Base-by-base conservation (phyloP, 2,329 filamentous ascomycete species). In the Fusarium sp. region DNA sequence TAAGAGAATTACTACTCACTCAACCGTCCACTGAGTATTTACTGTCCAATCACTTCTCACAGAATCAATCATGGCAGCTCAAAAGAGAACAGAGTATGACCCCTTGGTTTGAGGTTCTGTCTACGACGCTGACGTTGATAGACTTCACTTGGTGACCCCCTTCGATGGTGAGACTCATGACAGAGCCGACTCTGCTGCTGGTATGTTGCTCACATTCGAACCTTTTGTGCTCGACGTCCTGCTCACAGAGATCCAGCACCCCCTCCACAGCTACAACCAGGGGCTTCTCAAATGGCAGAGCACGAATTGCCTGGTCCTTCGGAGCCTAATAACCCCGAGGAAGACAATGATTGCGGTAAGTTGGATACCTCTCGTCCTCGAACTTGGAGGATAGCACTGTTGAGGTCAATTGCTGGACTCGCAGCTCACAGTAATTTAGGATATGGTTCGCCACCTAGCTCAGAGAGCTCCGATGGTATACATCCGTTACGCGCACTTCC, bases 1-100 rank as follows among this genome's bases (percentile, higher is more conserved):
- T 27, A 63, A n/a, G 37, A 63, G 22, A 63, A 71, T 60, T 37
- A 27, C 42, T 62, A 66, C 31, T 22, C 34, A 22, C 20, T 38
- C 13, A 31, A 27, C 34, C 10, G 27, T 9, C 16, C 29, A 22
- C 27, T 37, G n/a, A 16, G 18, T 22, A 52, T 22, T 16, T 42
- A 29, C 8, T 14, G 5, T 56, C 35, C 8, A 31, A 35, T 24
- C 6, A 38, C 38, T 6, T 16, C 20, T 24, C 54, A 38, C 13
- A 56, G 16, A 54, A 31, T 40, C 34, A 4, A 29, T 8, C 34
- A 62, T 29, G 47, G 27, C 35, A 47, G n/a, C 34, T 47, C 18
- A 29, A 29, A 29, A 52, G 24, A 52, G 24, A 52, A 6, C 47
- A 29, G 16, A 29, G 47, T 29, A 29, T 52, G 24, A 7, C 16